Conservation (phyloP, 2,329 filamentous ascomycete genomes). For the Hortaea werneckii region DNA sequence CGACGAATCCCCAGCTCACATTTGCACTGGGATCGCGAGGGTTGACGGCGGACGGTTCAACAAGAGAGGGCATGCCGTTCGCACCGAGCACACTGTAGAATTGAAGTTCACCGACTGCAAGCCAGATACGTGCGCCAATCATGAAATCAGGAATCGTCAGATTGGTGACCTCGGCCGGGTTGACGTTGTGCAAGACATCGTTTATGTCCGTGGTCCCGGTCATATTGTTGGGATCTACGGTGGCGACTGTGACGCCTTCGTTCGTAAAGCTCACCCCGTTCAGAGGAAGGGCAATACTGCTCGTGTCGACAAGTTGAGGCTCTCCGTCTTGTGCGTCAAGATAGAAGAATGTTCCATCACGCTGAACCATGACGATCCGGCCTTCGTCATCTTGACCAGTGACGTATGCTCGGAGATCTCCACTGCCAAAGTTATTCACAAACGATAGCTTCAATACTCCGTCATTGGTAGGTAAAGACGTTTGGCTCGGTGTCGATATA, state of each 20-base stretch:
- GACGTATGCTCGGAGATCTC: conserved; percentile 36
- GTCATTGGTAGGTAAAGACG: neutral
- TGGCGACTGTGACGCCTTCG: neutral
- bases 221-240: neutral
- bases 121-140: conserved; percentile 36
- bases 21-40: conserved; percentile 31
- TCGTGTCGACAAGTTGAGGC: conserved; percentile 24
- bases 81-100: conserved; percentile 33
- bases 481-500: neutral
- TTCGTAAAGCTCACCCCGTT: conserved; percentile 28
- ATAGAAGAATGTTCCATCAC: conserved; percentile 34
- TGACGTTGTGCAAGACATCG: neutral
- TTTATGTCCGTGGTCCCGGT: neutral
- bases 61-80: conserved; percentile 28
- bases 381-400: conserved; percentile 34
- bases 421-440: conserved; percentile 35
- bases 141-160: conserved; percentile 35
- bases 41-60: conserved; percentile 39
- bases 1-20: conserved; percentile 34
- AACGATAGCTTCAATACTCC: conserved; percentile 13
- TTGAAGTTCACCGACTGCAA: conserved; percentile 32
- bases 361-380: conserved; percentile 35
- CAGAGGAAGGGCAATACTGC: conserved; percentile 34
- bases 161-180: conserved; percentile 5
- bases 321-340: conserved; percentile 27